phyloP scores from a whole-genome alignment of 2,329 filamentous ascomycete species.

The Dactylella cylindrospora region DNA sequence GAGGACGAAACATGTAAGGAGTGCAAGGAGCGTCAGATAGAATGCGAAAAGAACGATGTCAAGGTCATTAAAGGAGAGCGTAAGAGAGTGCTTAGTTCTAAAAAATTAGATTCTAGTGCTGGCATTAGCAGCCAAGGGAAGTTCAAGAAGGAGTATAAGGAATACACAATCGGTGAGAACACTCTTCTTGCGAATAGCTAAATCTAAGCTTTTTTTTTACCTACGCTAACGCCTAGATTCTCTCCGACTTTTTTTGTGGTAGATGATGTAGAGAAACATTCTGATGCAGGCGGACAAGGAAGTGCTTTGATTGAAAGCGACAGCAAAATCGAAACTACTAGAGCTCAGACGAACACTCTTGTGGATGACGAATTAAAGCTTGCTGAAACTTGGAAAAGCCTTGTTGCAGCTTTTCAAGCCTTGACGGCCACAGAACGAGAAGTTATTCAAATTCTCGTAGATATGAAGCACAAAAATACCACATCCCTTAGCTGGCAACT shows the following conservation, averaged over 20 bases:
- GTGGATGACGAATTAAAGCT: too few relatives aligned
- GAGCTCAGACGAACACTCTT: too few relatives aligned
- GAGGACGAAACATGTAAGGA: conserved; percentile 14
- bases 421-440: conserved; percentile 9
- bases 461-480: conserved; percentile 1
- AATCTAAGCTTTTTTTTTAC: neutral
- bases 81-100: neutral
- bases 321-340: neutral
- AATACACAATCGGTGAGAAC: neutral
- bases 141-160: neutral
- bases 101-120: too few relatives aligned
- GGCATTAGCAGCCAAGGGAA: too few relatives aligned
- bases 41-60: conserved; percentile 21
- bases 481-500: too few relatives aligned
- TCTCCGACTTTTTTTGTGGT: neutral
- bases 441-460: conserved; percentile 4
- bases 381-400: neutral
- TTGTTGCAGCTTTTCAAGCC: neutral
- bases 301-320: neutral
- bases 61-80: conserved; percentile 16
- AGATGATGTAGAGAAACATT: neutral
- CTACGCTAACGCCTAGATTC: neutral
- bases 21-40: conserved; percentile 3
- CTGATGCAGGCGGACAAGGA: neutral
- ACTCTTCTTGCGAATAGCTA: neutral